A percentile compares a stretch with the other conserved stretches of the same genome.
Evolutionary conservation across 768 basidiomycete species (phyloP).

Genomic region (Termitomyces sp.): DNA sequence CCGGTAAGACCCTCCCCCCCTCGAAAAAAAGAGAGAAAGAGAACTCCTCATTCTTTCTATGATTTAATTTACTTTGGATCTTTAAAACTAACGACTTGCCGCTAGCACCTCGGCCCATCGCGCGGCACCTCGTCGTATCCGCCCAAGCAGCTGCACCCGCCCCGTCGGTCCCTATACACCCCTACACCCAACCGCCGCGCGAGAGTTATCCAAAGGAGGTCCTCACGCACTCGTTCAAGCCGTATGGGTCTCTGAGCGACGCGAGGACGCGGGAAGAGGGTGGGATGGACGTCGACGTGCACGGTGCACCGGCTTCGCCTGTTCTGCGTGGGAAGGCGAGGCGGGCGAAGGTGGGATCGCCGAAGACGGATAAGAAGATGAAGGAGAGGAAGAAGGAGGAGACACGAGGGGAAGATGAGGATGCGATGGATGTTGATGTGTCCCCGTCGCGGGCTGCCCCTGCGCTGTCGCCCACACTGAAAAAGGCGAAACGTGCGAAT

Average conservation of each 20-base stretch:
- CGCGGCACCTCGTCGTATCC: conserved; percentile 54
- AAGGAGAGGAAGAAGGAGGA: conserved; percentile 18
- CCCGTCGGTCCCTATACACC: conserved; percentile 14
- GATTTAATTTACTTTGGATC: too few relatives aligned
- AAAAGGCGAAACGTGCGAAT: conserved; percentile 13
- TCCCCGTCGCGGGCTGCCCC: neutral
- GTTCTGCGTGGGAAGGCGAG: conserved; percentile 8
- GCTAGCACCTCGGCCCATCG: conserved; percentile 54
- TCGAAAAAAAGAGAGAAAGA: too few relatives aligned
- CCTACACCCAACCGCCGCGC: conserved; percentile 49
- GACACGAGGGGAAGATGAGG: conserved; percentile 16
- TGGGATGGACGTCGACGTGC: conserved; percentile 16
- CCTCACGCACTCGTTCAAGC: conserved; percentile 60
- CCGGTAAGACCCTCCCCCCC: conserved; percentile 30
- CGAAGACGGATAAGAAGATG: conserved; percentile 22
- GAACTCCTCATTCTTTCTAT: too few relatives aligned
- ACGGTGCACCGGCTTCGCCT: neutral
- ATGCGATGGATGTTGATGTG: conserved; percentile 18
- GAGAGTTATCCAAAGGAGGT: conserved; percentile 53
- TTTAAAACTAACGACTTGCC: neutral
- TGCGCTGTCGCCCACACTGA: neutral
- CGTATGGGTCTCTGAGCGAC: conserved; percentile 46
- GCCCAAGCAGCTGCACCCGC: conserved; percentile 36
- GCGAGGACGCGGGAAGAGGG: conserved; percentile 19
- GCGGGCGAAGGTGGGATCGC: conserved; percentile 8